Base-by-base conservation (phyloP, 2,329 filamentous ascomycete species). In the Phoma sp. region DNA sequence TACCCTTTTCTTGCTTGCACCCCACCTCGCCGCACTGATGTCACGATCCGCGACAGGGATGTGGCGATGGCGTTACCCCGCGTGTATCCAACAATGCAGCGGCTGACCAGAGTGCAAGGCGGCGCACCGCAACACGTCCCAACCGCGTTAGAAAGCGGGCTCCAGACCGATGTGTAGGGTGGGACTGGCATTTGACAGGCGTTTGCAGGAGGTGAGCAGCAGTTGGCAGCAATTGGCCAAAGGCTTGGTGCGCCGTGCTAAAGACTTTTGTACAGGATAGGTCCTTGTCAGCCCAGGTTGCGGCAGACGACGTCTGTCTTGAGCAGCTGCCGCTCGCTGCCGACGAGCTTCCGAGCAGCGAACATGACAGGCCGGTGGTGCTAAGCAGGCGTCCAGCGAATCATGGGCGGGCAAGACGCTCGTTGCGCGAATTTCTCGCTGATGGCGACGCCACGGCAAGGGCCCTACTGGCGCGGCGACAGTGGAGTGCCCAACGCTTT, bases 381-480 rank as follows among this genome's bases (percentile, higher is more conserved):
- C 42, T 36, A 36, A 47, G 36, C 26, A 17, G 14, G 3, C 12
- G 25, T 12, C n/a, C 30, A 42, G 43, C 56, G 23, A 49, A 59
- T 56, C 47, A 45, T 18, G 4, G 23, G 25, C 14, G 7, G 29
- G 11, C 18, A 11, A 17, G 30, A n/a, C 7, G 15, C 28, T 39
- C 18, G 42, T 53, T 59, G 56, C 56, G 56, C 56, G 48, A 59
- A 48, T 59, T 59, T 55, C 42, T 51, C 25, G 17, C 39, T 47
- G 32, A 48, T 43, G 39, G 50, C 50, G 30, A 48, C 51, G 29
- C 25, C 32, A 47, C 47, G 45, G 25, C 33, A 46, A 42, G 42
- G 42, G 14, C 37, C 21, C 25, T 39, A 23, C 37, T 25, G 17
- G 42, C 14, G 38, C 33, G 46, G 36, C 47, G 42, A 18, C 37